Percentiles rank a stretch among this genome's conserved stretches.
Evolutionary conservation across 1,284 basidiomycete species (phyloP).

Genomic region (Irpex sp.): DNA sequence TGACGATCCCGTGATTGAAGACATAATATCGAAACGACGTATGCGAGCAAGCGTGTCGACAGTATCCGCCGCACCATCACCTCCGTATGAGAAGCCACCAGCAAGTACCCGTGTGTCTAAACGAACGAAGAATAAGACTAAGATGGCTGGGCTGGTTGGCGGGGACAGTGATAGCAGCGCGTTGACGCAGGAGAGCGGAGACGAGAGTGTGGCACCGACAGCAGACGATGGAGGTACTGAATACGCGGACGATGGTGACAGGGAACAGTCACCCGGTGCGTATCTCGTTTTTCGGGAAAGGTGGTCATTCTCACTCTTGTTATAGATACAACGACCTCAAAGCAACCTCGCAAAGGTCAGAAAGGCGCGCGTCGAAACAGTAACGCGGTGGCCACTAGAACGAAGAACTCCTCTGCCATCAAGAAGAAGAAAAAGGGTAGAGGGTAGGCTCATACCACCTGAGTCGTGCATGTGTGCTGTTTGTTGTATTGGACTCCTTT

Average conservation of each 20-base stretch:
- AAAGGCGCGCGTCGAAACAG: slow-evolving; percentile 7
- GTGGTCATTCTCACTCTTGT: background rate
- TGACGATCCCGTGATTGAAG: slow-evolving; percentile 52
- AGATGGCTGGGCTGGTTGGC: slow-evolving; percentile 62
- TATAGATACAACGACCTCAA: slow-evolving; percentile 8
- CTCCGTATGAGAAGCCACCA: slow-evolving; percentile 23
- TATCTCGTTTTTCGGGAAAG: slow-evolving; percentile 6
- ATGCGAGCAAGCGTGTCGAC: slow-evolving; percentile 54
- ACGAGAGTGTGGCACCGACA: slow-evolving; percentile 53
- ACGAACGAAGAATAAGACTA: slow-evolving; percentile 25
- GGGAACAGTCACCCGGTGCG: slow-evolving; percentile 46
- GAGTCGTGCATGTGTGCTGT: no score
- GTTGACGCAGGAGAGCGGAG: slow-evolving; percentile 73
- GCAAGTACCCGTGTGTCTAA: slow-evolving; percentile 33
- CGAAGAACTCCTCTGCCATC: slow-evolving; percentile 1
- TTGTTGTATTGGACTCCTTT: no score
- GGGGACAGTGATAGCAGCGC: slow-evolving; percentile 81
- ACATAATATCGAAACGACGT: slow-evolving; percentile 57
- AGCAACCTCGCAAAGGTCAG: slow-evolving; percentile 4
- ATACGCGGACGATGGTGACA: slow-evolving; percentile 59
- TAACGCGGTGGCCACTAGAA: slow-evolving; percentile 2
- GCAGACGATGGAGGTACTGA: slow-evolving; percentile 65
- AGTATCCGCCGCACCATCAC: slow-evolving; percentile 49
- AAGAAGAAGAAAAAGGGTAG: slow-evolving; percentile 13
- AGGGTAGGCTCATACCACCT: background rate